Base-by-base conservation (phyloP, 2,329 filamentous ascomycete species). In the Aspergillus terreus region DNA sequence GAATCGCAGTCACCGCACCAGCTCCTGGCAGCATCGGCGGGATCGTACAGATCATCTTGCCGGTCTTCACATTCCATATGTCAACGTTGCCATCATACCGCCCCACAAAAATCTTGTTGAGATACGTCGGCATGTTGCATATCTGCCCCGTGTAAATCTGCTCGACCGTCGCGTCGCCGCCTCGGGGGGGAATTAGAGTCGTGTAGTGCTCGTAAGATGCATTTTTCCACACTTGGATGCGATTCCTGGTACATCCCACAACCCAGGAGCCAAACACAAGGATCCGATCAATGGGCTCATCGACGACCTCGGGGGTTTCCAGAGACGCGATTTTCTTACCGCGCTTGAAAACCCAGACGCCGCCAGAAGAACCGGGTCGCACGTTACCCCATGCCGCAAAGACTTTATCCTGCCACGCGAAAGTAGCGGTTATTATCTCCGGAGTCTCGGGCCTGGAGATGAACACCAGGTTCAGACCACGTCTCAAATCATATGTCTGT, bases 51-150 rank as follows among this genome's bases (percentile, higher is more conserved):
- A 99, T 83, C 49, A 96, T 79, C 70, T 95, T 96, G 44, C 80
- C 92, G 3, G 90, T 96, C 67, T 88, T 95, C 54, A 99, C 78
- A 66, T 99, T 99, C 92, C 94, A 99, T 46, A 99, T 95, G 66
- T 99, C 94, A 7, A 96, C 86, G 70, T 85, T 87, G 6, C 94
- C 94, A 68, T 99, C 91, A 57, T 82, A 82, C 62, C 90, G 85
- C 9, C 90, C 95, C 2, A 90, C 88, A 58, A 97, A 90, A 42
- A 99, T 82, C 72, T 99, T 99, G 78, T 99, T 99, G 54, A 99
- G 73, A 70, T 91, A 95, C 0, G 94, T 97, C 1, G 92, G 92
- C 86, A 97, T 90, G 63, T 83, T 95, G 67, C 85, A 87, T 60
- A 96, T 81, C 46, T 86, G 84, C 21, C 88, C 88, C 0, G 88